Base-by-base conservation (phyloP, 352 stramenopile genomes). In the Phytopythium cucurbitacearum region DNA sequence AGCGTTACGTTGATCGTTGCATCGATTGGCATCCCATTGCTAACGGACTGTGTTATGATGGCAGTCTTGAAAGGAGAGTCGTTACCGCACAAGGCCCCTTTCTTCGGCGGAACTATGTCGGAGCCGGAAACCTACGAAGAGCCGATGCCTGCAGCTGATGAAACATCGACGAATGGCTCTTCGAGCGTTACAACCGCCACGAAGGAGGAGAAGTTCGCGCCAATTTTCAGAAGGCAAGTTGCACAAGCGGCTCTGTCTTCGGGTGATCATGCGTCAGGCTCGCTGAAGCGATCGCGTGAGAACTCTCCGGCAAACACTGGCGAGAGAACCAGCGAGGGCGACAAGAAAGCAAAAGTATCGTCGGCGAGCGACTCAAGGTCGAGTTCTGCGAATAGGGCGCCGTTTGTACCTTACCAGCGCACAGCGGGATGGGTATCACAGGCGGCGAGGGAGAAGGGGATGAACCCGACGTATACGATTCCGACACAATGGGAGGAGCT, bases 401-500 rank as follows among this genome's bases (percentile, higher is more conserved):
- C 21, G 21, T 28, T 28, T 28, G 21, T 28, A 28, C 21, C 21
- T 28, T 28, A 6, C 15, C 7, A 28, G 16, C 41, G 32, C 62
- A 0, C 52, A 69, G 15, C 21, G 21, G 21, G 21, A 28, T 28
- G 21, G 21, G 16, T 73, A 67, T 32, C 64, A 1, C 52, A 65
- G 36, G 68, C 81, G 15, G 66, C 56, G 12, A 70, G 61, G 39
- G 51, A 56, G 16, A 58, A 52, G 36, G 71, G 58, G 6, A 77
- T 59, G 9, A 80, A 88, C 54, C 80, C 75, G 33, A 83, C 69
- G 21, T 80, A 82, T 53, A 81, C 80, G 5, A 71, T 87, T 33
- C 80, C 80, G 15, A 87, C 76, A 35, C 80, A 83, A 39, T 90
- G 80, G 80, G 80, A 87, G 15, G 70, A 87, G 34, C 60, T 87